phyloP scores from a whole-genome alignment of 805 yeast genomes.

The Pichia gijzeniarum region DNA sequence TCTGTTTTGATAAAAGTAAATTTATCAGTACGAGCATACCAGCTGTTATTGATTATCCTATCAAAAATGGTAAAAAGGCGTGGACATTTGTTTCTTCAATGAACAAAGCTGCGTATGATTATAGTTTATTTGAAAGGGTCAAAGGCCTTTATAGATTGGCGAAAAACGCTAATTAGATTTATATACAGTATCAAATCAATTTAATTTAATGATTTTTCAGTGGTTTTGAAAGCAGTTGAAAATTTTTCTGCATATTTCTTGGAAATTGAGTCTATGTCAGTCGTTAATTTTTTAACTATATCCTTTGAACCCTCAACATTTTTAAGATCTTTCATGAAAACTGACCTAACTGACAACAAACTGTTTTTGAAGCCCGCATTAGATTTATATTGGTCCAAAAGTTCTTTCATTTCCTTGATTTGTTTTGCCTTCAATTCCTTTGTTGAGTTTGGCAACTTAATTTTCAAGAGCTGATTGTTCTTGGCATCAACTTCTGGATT shows the following conservation, averaged over 20 bases:
- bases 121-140: constrained; percentile 60
- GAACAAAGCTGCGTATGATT: constrained; percentile 79
- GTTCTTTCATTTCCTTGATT: constrained; percentile 57
- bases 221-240: constrained; percentile 46
- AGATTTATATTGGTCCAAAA: constrained; percentile 56
- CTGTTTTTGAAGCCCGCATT: constrained; percentile 40
- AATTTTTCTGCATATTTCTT: constrained; percentile 58
- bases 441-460: constrained; percentile 70
- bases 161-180: constrained; percentile 31
- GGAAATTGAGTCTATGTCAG: constrained; percentile 62
- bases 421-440: constrained; percentile 53
- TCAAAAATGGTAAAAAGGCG: constrained; percentile 69
- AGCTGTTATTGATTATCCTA: constrained; percentile 86
- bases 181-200: not conserved
- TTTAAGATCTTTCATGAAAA: constrained; percentile 50
- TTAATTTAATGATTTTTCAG: constrained; percentile 36
- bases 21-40: constrained; percentile 82
- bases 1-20: constrained; percentile 78
- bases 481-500: constrained; percentile 73
- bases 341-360: constrained; percentile 51
- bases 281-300: constrained; percentile 45
- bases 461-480: constrained; percentile 66
- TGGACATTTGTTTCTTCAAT: constrained; percentile 83
- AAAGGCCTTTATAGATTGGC: constrained; percentile 50
- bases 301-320: constrained; percentile 43